Evolutionary conservation across 441 rosid species (phyloP).

Genomic region (Geranium incanum): DNA sequence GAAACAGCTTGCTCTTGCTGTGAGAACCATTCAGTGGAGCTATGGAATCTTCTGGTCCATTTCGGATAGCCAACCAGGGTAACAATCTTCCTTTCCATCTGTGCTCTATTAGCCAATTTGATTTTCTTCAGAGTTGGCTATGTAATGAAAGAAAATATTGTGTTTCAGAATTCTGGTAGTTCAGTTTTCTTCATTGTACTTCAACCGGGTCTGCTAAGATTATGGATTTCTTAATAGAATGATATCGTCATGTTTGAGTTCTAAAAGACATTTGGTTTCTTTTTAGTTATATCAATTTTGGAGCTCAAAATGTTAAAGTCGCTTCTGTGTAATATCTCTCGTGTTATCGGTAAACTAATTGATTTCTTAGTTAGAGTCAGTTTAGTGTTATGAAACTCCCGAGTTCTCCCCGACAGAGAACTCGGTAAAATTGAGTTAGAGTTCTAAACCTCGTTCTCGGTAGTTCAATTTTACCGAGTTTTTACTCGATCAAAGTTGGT

Average conservation of each 20-base stretch:
- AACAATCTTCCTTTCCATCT: slow-evolving; percentile 15
- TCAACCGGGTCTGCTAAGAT: slow-evolving; percentile 17
- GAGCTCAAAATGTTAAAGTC: not conserved
- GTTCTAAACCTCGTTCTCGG: too few relatives aligned
- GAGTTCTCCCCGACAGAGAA: too few relatives aligned
- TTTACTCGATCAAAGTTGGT: too few relatives aligned
- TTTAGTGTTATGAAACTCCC: too few relatives aligned
- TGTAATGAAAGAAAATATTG: not conserved
- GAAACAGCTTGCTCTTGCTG: slow-evolving; percentile 66
- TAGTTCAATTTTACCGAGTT: too few relatives aligned
- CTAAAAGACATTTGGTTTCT: not conserved
- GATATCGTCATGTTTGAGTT: not conserved
- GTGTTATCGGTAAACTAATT: not conserved
- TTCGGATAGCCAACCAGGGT: slow-evolving; percentile 62
- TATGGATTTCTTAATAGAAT: not conserved
- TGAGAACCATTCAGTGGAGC: slow-evolving; percentile 77
- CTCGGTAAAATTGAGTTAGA: too few relatives aligned
- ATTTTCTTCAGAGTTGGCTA: not conserved
- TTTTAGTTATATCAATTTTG: not conserved
- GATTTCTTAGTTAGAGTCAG: not conserved
- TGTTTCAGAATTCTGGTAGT: not conserved
- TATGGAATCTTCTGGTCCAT: slow-evolving; percentile 80
- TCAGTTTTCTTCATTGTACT: slow-evolving; percentile 9
- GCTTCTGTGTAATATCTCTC: not conserved
- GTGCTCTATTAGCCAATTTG: slow-evolving; percentile 5